Evolutionary conservation across 495 filamentous ascomycete genomes (phyloP).

Genomic region (Annulohypoxylon moriforme): DNA sequence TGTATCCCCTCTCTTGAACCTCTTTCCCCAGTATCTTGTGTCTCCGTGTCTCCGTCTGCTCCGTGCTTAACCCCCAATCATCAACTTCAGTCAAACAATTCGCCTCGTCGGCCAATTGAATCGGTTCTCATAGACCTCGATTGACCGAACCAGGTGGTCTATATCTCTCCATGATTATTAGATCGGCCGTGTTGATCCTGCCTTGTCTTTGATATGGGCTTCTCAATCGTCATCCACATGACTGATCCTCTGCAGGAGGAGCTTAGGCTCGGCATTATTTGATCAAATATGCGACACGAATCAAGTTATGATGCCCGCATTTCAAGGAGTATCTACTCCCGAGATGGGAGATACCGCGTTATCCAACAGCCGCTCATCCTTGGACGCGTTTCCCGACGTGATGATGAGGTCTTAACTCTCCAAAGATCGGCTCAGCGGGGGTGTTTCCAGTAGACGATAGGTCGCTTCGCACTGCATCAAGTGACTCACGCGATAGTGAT

Average conservation of each 20-base stretch:
- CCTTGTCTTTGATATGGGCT: slow-evolving; percentile 25
- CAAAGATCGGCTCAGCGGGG: slow-evolving; percentile 34
- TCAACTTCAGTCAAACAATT: slow-evolving; percentile 13
- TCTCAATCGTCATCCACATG: slow-evolving; percentile 31
- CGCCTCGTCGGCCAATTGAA: slow-evolving; percentile 33
- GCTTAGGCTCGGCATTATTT: slow-evolving; percentile 43
- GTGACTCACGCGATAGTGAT: slow-evolving; percentile 10
- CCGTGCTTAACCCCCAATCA: slow-evolving; percentile 26
- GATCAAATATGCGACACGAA: slow-evolving; percentile 18
- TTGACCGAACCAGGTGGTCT: slow-evolving; percentile 31
- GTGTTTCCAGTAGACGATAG: slow-evolving; percentile 11
- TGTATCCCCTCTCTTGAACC: neutral
- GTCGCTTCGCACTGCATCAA: neutral
- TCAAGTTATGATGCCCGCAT: slow-evolving; percentile 15
- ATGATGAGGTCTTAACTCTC: slow-evolving; percentile 25
- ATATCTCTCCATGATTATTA: slow-evolving; percentile 13
- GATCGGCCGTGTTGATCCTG: slow-evolving; percentile 26
- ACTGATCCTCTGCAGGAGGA: slow-evolving; percentile 25
- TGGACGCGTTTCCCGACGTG: slow-evolving; percentile 30
- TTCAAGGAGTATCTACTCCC: neutral
- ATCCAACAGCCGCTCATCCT: slow-evolving; percentile 15
- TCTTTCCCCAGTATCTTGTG: slow-evolving; percentile 23
- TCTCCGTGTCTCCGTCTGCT: slow-evolving; percentile 12
- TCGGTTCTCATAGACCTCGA: slow-evolving; percentile 21
- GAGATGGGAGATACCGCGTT: slow-evolving; percentile 16